phyloP scores from a whole-genome alignment of 2,329 filamentous ascomycete species.

The Periglandula ipomoeae region DNA sequence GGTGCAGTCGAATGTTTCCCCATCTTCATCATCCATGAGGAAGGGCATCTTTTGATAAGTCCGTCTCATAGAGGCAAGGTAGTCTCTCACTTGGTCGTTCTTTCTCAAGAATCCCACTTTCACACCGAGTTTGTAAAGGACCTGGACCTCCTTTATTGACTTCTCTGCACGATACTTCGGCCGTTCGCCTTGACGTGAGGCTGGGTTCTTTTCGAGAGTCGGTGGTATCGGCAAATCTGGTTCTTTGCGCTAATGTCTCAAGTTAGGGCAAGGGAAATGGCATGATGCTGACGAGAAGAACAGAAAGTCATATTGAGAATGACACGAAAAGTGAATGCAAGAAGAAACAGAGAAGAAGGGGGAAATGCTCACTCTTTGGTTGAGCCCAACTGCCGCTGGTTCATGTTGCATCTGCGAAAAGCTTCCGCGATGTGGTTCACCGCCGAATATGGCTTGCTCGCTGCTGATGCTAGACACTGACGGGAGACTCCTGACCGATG shows the following conservation, averaged over 20 bases:
- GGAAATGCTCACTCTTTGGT: neutral
- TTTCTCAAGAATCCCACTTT: constrained; percentile 4
- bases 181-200: neutral
- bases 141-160: constrained; percentile 3
- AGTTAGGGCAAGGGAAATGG: neutral
- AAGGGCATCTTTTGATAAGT: constrained; percentile 2
- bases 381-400: neutral
- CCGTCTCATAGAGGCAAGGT: constrained; percentile 4
- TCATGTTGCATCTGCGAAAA: neutral
- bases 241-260: neutral
- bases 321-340: neutral
- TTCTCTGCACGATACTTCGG: neutral
- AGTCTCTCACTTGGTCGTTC: constrained; percentile 1
- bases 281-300: too few species aligned
- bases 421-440: neutral
- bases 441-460: neutral
- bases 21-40: neutral
- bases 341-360: neutral
- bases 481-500: neutral
- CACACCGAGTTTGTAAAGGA: constrained; percentile 3
- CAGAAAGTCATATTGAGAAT: neutral
- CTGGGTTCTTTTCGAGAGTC: neutral
- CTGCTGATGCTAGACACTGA: neutral
- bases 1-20: neutral
- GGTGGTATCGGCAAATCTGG: neutral